Evolutionary conservation across 2,329 filamentous ascomycete species (phyloP).

Genomic region (Talaromyces sp.): DNA sequence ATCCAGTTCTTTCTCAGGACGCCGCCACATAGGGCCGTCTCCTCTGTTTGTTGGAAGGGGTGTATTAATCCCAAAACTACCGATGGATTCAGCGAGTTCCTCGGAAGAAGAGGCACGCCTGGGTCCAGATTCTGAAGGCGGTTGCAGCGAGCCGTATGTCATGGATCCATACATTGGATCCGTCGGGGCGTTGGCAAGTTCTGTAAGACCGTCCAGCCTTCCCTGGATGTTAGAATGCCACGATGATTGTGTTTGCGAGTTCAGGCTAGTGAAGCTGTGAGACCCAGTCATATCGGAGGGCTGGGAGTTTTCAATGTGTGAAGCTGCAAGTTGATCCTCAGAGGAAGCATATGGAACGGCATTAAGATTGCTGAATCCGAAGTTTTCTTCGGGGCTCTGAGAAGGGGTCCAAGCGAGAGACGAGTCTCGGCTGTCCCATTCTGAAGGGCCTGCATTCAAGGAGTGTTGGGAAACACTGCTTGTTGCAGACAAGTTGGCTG

Average conservation of each 20-base stretch:
- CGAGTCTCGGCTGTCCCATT: conserved; percentile 25
- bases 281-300: conserved; percentile 10
- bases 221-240: conserved; percentile 21
- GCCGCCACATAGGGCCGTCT: conserved; percentile 27
- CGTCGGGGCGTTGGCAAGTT: conserved; percentile 18
- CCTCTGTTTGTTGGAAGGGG: conserved; percentile 20
- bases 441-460: conserved; percentile 20
- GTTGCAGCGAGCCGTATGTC: conserved; percentile 26
- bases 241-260: conserved; percentile 18
- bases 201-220: conserved; percentile 16
- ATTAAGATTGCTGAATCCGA: conserved; percentile 20
- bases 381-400: conserved; percentile 20
- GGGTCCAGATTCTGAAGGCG: conserved; percentile 22
- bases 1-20: conserved; percentile 38
- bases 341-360: conserved; percentile 17
- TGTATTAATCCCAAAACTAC: conserved; percentile 32
- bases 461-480: conserved; percentile 11
- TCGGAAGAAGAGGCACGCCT: conserved; percentile 29
- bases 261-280: conserved; percentile 8
- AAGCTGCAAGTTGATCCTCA: conserved; percentile 18
- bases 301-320: conserved; percentile 16
- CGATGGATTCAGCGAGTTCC: conserved; percentile 28
- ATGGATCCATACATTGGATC: conserved; percentile 27
- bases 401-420: conserved; percentile 23
- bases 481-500: conserved; percentile 20